These are phyloP conservation scores for Neodidymelliopsis sp. DNA, from an alignment of 2,329 filamentous ascomycete genomes.

Conservation along the genomic window DNA sequence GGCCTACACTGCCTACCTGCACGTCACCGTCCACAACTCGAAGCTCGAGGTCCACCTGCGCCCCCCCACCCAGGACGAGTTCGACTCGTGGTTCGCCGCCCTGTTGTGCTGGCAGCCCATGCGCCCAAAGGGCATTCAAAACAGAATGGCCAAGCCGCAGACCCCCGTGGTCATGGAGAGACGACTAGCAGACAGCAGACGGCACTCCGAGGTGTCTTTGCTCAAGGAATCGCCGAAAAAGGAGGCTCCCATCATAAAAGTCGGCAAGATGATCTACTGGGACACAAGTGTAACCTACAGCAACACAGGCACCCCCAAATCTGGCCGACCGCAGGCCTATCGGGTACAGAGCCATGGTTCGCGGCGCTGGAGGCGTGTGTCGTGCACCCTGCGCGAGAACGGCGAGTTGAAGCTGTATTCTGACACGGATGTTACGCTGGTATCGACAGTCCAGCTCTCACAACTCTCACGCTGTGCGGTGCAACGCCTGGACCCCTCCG, in stretches of 20 bases:
- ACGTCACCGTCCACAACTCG: conserved; percentile 61
- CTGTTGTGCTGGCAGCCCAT: conserved; percentile 83
- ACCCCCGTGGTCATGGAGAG: conserved; percentile 48
- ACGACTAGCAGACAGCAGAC: conserved; percentile 50
- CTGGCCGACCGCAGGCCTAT: conserved; percentile 59
- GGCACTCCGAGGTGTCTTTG: conserved; percentile 59
- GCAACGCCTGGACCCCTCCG: conserved; percentile 87
- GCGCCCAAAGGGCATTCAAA: conserved; percentile 63
- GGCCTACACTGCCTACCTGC: conserved; percentile 58
- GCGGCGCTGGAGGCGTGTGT: conserved; percentile 84
- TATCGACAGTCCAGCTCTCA: conserved; percentile 85
- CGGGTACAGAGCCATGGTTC: conserved; percentile 64
- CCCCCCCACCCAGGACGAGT: conserved; percentile 69
- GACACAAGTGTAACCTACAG: conserved; percentile 69
- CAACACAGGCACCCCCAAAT: conserved; percentile 50
- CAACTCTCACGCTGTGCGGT: conserved; percentile 90
- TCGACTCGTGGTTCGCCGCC: conserved; percentile 81
- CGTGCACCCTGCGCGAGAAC: conserved; percentile 92
- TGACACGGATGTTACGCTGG: conserved; percentile 80
- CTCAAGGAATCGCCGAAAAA: conserved; percentile 72
- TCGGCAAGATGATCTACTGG: conserved; percentile 70
- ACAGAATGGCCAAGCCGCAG: conserved; percentile 62
- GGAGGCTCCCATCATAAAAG: conserved; percentile 88
- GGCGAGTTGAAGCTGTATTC: conserved; percentile 91
- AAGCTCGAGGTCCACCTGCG: conserved; percentile 70